These are phyloP conservation scores for Eucalyptus erythrocorys DNA, from an alignment of 345 rosid genomes.

Conservation along the genomic window DNA sequence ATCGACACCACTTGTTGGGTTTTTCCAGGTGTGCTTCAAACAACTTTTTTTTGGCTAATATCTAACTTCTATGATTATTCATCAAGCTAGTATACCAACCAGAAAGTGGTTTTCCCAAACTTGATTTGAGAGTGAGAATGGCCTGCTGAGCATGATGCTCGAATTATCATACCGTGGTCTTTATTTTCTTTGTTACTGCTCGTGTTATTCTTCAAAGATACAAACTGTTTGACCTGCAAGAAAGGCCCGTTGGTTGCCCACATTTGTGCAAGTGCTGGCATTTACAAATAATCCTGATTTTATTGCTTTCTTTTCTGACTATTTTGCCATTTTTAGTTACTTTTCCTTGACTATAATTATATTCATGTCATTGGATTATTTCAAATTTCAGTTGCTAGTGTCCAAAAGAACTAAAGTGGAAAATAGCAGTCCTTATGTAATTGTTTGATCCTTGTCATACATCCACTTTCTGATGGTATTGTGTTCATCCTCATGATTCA, in stretches of 20 bases:
- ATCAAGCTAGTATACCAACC: not conserved
- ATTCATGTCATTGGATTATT: not conserved
- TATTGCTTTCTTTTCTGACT: not conserved
- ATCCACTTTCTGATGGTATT: not conserved
- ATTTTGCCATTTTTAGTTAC: not conserved
- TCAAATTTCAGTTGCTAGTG: not conserved
- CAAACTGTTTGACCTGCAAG: not conserved
- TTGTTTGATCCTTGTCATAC: not conserved
- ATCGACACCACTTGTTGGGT: conserved; percentile 94
- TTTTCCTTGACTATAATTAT: not conserved
- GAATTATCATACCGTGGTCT: not conserved
- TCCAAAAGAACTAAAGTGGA: not conserved
- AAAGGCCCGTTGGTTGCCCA: not conserved
- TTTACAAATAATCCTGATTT: not conserved
- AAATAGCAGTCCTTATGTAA: not conserved
- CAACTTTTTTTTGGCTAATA: not conserved
- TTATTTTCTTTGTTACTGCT: not conserved
- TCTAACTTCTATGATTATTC: not conserved
- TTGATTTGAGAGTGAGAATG: not conserved
- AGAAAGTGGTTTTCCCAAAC: not conserved
- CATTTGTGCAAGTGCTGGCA: not conserved
- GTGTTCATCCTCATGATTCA: not conserved
- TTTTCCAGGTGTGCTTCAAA: conserved; percentile 52
- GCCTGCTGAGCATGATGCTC: not conserved
- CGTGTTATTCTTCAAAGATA: not conserved